Evolutionary conservation across 129 eudicot species (phyloP), one percentile per base, ranked within the genome.

Genomic region (Oenanthe sinensis): DNA sequence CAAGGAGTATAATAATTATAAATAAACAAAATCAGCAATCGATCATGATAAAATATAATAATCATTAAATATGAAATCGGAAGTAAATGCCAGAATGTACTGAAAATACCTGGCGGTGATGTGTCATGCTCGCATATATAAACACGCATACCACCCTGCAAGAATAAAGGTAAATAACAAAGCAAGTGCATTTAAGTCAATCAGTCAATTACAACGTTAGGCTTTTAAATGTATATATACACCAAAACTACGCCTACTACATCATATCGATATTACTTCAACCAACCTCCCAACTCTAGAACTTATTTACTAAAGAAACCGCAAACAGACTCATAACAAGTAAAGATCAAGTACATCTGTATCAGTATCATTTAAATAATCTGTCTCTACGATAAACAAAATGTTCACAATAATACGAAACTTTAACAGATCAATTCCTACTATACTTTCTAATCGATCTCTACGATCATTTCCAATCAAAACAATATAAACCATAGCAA

Each of bases 121-220:
- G 97, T 91, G 40, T 94, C 97, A 76, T 83, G 96, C 77, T 94
- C 91, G 47, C 92, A 89, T 17, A 91, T 80, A 77, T 94, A 94
- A 67, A 91, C 96, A 47, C 93, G 89, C 92, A 89, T 82, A 77
- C 93, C 87, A 70, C 97, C 97, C 96, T 93, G 97, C 79, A 24
- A 74, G 50, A 46, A 45, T n/a, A 26, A 74, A 45, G 6, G 8
- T 9, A 8, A 12, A 24, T 10, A 44, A 30, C 15, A 22, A 46
- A 45, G 49, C 17, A 72, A 3, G 47, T 40, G 54, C 55, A 45
- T 45, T 11, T 3, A 74, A 74, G 50, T 14, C 46, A 37, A 33
- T 67, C 20, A 14, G 72, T 67, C 76, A 44, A 73, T 44, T 1
- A 73, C 48, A 42, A 3, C 1, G 8, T 44, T 22, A 46, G n/a